Evolutionary conservation across 306 rosid genomes (phyloP), one percentile per base, ranked within the genome.

Genomic region (Cicer yamashitae): DNA sequence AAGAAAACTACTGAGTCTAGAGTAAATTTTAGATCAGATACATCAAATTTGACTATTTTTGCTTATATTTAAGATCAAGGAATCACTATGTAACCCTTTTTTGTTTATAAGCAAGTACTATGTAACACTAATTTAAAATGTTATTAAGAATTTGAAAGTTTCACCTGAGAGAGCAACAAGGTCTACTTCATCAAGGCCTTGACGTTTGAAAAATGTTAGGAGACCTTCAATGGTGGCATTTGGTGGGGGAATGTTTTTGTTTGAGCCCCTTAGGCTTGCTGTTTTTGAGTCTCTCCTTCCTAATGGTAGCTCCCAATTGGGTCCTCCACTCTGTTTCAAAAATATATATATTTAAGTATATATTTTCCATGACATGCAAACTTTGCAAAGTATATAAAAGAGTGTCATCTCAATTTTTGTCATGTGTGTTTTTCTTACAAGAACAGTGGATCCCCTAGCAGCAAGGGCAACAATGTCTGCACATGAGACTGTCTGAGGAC

Each of bases 391-490:
- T 50, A 74, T 7, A 60, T 11, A 6, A 8, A 58, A 14, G 54
- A 11, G 54, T 18, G 48, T 58, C 64, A 25, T 58, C 14, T 58
- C 64, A 58, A 58, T 25, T 10, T 15, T 4, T 58, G 17, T 43
- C 7, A 17, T 10, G 43, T 43, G 20, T 15, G 9, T 18, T 12
- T 43, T 51, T 37, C 83, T 79, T 84, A 92, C 97, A 45, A 90
- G 86, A 43, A 90, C 43, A 12, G 89, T 87, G 71, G 97, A 92
- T 17, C 80, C 92, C 18, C 94, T 87, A 5, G 97, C 97, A 79
- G 96, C 91, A 48, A 92, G 91, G 30, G 96, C 91, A 11, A 90
- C 77, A 83, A 92, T 88, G 87, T 92, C 97, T 13, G 96, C 97
- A 67, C 97, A 90, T 1, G 97, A 92, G 17, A 92, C 94, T 8